phyloP scores from a whole-genome alignment of 2,329 filamentous ascomycete species.

The Aquanectria penicillioides region DNA sequence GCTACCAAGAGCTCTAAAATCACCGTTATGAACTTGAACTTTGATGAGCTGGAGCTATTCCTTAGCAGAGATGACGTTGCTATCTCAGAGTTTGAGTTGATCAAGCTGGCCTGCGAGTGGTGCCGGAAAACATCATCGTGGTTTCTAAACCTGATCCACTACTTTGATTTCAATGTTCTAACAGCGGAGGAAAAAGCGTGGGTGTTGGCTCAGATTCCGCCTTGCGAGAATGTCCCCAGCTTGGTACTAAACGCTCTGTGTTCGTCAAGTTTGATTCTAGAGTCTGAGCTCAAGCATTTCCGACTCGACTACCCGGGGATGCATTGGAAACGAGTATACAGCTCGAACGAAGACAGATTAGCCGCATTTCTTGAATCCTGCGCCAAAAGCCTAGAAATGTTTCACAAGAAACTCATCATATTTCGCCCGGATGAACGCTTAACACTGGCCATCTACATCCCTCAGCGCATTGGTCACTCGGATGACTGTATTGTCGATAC shows the following conservation, averaged over 20 bases:
- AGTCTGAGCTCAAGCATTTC: slow-evolving; percentile 45
- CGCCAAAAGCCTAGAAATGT: slow-evolving; percentile 44
- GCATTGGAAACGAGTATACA: slow-evolving; percentile 52
- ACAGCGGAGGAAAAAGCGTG: slow-evolving; percentile 47
- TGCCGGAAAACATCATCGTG: slow-evolving; percentile 41
- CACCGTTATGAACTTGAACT: neutral
- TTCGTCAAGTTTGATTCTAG: slow-evolving; percentile 46
- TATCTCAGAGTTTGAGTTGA: slow-evolving; percentile 50
- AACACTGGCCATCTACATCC: neutral
- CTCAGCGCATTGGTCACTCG: neutral
- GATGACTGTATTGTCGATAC: neutral
- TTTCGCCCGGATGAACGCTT: slow-evolving; percentile 29
- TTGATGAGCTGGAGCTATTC: slow-evolving; percentile 32
- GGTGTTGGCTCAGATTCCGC: slow-evolving; percentile 47
- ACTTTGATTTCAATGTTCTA: slow-evolving; percentile 47
- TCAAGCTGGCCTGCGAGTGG: slow-evolving; percentile 47
- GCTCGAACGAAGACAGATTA: slow-evolving; percentile 46
- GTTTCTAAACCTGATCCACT: slow-evolving; percentile 41
- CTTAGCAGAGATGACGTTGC: slow-evolving; percentile 47
- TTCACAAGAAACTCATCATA: slow-evolving; percentile 53
- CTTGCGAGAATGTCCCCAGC: slow-evolving; percentile 34
- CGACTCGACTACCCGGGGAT: slow-evolving; percentile 46
- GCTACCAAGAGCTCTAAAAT: too few relatives aligned
- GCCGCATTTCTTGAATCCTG: slow-evolving; percentile 48
- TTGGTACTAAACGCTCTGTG: slow-evolving; percentile 50